A percentile compares a stretch with the other conserved stretches of the same genome.
Conservation (phyloP, 1,284 basidiomycete genomes). For the Retiboletus flavoniger region DNA sequence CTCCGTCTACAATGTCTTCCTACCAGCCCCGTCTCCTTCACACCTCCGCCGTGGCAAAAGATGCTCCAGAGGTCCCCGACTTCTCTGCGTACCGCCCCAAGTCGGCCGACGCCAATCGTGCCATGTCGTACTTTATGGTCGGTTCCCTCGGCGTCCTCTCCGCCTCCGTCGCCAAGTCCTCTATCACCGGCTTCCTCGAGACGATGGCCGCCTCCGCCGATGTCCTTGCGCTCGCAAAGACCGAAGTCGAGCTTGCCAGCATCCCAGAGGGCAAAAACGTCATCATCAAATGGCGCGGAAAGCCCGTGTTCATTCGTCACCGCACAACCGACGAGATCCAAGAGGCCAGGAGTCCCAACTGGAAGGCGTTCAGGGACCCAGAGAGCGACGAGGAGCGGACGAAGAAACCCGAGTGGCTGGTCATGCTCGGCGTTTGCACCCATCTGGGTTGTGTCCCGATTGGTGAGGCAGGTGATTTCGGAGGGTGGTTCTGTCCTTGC, state of each 20-base stretch:
- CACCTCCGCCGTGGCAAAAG: slow-evolving; percentile 62
- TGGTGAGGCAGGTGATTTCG: slow-evolving; percentile 95
- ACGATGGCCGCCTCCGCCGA: slow-evolving; percentile 98
- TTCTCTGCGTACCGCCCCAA: slow-evolving; percentile 81
- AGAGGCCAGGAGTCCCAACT: slow-evolving; percentile 85
- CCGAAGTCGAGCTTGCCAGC: slow-evolving; percentile 87
- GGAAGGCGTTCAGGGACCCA: slow-evolving; percentile 91
- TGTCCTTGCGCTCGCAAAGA: slow-evolving; percentile 96
- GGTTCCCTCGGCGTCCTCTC: slow-evolving; percentile 93
- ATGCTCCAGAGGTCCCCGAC: slow-evolving; percentile 83
- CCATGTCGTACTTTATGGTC: slow-evolving; percentile 96
- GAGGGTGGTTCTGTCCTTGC: slow-evolving; percentile 99
- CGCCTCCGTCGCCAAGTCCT: slow-evolving; percentile 92
- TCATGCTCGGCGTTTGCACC: slow-evolving; percentile 98
- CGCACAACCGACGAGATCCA: slow-evolving; percentile 91
- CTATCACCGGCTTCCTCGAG: slow-evolving; percentile 91
- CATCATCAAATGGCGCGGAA: slow-evolving; percentile 99
- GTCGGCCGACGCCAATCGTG: slow-evolving; percentile 72
- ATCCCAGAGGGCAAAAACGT: slow-evolving; percentile 99
- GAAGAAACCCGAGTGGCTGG: slow-evolving; percentile 97
- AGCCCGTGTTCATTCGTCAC: slow-evolving; percentile 99
- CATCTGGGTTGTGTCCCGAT: slow-evolving; percentile 99
- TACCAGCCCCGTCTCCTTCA: slow-evolving; percentile 73
- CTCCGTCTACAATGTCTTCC: slow-evolving; percentile 51
- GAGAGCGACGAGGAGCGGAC: slow-evolving; percentile 85